Evolutionary conservation across 2,329 filamentous ascomycete species (phyloP).

Genomic region (Clonostachys byssicola): DNA sequence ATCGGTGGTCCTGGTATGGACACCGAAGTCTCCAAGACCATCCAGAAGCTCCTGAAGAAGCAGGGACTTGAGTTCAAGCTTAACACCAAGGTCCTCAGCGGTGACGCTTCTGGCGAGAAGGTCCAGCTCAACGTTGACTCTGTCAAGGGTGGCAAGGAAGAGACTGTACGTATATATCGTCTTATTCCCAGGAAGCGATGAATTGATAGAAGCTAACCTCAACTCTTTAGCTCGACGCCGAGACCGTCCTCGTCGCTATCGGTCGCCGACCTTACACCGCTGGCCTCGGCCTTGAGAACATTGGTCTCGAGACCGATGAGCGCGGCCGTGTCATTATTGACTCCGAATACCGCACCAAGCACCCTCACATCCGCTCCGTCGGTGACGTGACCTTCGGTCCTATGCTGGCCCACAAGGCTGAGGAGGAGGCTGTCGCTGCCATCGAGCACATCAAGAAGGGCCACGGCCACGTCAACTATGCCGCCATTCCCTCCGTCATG

Average conservation of each 20-base stretch:
- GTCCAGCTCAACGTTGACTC: conserved; percentile 84
- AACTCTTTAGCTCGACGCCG: conserved; percentile 70
- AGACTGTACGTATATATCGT: conserved; percentile 61
- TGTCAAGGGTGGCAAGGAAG: conserved; percentile 92
- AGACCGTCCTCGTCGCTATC: conserved; percentile 95
- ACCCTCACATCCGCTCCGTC: conserved; percentile 93
- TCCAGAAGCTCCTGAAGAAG: conserved; percentile 91
- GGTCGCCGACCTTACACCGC: conserved; percentile 92
- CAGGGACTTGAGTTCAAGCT: conserved; percentile 99
- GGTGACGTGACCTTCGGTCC: conserved; percentile 96
- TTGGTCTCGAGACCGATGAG: conserved; percentile 88
- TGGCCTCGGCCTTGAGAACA: conserved; percentile 89
- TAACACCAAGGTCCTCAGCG: conserved; percentile 87
- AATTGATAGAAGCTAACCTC: too few species aligned
- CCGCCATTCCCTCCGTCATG: conserved; percentile 96
- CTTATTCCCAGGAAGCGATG: background rate
- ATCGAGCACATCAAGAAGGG: conserved; percentile 98
- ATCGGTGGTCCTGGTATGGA: conserved; percentile 99
- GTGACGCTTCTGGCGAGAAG: conserved; percentile 73
- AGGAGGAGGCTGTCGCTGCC: conserved; percentile 93
- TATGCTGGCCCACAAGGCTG: conserved; percentile 99
- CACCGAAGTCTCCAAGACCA: conserved; percentile 81
- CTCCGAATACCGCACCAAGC: conserved; percentile 97
- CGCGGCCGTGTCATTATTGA: conserved; percentile 94
- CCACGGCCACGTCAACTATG: conserved; percentile 98